Conservation (phyloP, 495 filamentous ascomycete species). For the Neurospora cerealis region DNA sequence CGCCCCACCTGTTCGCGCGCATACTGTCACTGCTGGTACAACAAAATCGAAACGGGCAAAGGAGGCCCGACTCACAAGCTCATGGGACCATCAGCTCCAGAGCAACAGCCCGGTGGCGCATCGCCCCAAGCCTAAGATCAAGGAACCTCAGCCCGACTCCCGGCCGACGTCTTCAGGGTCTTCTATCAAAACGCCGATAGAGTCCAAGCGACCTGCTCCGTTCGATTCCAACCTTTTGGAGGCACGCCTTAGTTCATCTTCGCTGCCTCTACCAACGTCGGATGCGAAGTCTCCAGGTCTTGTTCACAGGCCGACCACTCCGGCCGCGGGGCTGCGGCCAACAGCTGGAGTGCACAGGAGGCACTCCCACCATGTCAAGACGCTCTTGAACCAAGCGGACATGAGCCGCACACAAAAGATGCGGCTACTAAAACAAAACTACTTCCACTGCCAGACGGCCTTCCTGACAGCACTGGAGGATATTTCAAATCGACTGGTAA, state of each 20-base stretch:
- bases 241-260: conserved; percentile 38
- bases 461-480: conserved; percentile 63
- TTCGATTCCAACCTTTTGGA: conserved; percentile 25
- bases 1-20: conserved; percentile 45
- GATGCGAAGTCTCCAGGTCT: conserved; percentile 36
- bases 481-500: conserved; percentile 65
- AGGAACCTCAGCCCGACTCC: conserved; percentile 6
- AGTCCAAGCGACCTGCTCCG: neutral
- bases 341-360: conserved; percentile 36
- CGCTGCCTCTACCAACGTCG: conserved; percentile 17
- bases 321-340: conserved; percentile 43
- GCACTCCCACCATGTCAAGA: conserved; percentile 40
- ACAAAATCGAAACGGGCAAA: conserved; percentile 37
- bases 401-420: conserved; percentile 48
- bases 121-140: conserved; percentile 15
- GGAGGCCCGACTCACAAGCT: conserved; percentile 30
- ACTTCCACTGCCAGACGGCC: conserved; percentile 63
- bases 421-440: conserved; percentile 57
- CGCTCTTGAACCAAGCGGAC: conserved; percentile 39
- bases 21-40: conserved; percentile 45
- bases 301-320: conserved; percentile 34
- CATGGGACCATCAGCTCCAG: conserved; percentile 25
- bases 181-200: neutral
- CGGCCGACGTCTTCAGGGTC: conserved; percentile 10
- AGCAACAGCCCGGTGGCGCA: conserved; percentile 10